A percentile compares a stretch with the other conserved stretches of the same genome.
Conservation (phyloP, 2,329 filamentous ascomycete species). For the Aphanoascus verrucosus region DNA sequence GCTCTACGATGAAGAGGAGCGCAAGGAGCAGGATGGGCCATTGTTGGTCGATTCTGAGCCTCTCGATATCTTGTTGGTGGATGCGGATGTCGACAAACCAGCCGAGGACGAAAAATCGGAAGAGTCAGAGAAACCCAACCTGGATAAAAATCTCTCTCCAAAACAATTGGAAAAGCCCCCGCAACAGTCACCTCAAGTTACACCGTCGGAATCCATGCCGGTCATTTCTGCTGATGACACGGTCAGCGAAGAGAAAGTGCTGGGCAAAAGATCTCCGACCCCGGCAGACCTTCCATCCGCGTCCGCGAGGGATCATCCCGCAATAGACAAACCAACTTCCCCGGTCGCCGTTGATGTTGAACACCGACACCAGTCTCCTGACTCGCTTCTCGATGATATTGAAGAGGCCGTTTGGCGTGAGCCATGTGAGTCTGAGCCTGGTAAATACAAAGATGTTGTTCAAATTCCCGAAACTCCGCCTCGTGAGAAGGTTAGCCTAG, state of each 20-base stretch:
- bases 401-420: neutral
- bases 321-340: neutral
- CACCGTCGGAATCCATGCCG: neutral
- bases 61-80: slow-evolving; percentile 14
- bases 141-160: neutral
- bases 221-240: neutral
- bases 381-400: slow-evolving; percentile 2
- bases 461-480: slow-evolving; percentile 2
- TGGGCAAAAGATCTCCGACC: neutral
- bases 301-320: neutral
- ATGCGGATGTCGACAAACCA: neutral
- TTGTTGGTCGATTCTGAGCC: slow-evolving; percentile 14
- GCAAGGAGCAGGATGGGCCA: neutral
- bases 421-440: neutral
- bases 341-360: neutral
- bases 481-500: neutral
- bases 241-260: neutral
- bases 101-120: neutral
- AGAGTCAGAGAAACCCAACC: neutral
- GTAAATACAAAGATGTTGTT: neutral
- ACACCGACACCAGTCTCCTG: neutral
- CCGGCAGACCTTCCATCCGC: neutral
- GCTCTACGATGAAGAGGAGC: slow-evolving; percentile 42
- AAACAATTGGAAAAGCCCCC: neutral
- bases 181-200: neutral